Conservation (phyloP, 495 filamentous ascomycete genomes). For the Podospora bellae-mahoneyi region DNA sequence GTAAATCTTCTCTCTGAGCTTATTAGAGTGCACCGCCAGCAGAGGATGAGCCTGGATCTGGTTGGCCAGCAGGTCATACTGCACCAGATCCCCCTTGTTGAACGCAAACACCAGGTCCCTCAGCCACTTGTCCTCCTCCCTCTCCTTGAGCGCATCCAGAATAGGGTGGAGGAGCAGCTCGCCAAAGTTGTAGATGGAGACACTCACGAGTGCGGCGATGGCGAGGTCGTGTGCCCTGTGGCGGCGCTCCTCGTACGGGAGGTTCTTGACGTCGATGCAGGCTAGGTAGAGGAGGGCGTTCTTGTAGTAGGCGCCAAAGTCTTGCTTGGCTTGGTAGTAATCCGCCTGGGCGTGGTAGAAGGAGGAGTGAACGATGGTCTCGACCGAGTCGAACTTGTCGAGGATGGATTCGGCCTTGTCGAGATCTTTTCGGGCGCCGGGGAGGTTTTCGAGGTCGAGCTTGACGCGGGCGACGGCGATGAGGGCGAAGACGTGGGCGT, state of each 20-base stretch:
- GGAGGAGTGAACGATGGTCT: slow-evolving; percentile 91
- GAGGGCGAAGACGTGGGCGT: slow-evolving; percentile 92
- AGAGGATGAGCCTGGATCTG: slow-evolving; percentile 75
- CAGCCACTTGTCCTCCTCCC: slow-evolving; percentile 69
- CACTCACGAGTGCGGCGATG: slow-evolving; percentile 87
- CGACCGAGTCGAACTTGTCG: slow-evolving; percentile 90
- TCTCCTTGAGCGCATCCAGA: slow-evolving; percentile 68
- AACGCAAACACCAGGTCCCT: slow-evolving; percentile 93
- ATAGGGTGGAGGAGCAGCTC: slow-evolving; percentile 97
- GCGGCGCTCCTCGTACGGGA: slow-evolving; percentile 67
- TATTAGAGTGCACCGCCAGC: slow-evolving; percentile 71
- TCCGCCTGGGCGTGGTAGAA: slow-evolving; percentile 96
- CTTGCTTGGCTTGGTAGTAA: slow-evolving; percentile 88
- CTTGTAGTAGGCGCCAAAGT: slow-evolving; percentile 94
- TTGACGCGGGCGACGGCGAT: slow-evolving; percentile 88
- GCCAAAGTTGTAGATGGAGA: slow-evolving; percentile 98
- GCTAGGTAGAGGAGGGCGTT: slow-evolving; percentile 97
- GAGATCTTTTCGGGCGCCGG: slow-evolving; percentile 77
- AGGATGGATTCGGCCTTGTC: slow-evolving; percentile 83
- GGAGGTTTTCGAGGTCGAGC: slow-evolving; percentile 68
- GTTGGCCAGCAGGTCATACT: slow-evolving; percentile 74
- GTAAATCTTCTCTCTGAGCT: slow-evolving; percentile 96
- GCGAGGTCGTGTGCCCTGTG: slow-evolving; percentile 86
- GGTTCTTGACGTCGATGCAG: slow-evolving; percentile 78
- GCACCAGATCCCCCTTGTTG: slow-evolving; percentile 88